These are phyloP conservation scores for Caloboletus inedulis DNA, from an alignment of 1,284 basidiomycete genomes.

Conservation along the genomic window DNA sequence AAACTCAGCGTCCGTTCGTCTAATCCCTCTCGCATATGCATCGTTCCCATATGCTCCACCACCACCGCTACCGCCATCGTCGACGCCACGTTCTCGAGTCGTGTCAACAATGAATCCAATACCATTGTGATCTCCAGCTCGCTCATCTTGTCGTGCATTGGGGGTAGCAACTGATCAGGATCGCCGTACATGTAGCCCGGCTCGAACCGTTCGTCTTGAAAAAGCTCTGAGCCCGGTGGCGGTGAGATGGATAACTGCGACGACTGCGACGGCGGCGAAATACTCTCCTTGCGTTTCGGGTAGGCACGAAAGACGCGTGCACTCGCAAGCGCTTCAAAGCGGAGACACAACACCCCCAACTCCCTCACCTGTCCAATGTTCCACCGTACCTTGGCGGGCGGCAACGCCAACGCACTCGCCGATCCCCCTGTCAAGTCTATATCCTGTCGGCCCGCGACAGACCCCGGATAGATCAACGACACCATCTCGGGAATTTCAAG, in stretches of 20 bases:
- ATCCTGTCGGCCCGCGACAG: slow-evolving; percentile 72
- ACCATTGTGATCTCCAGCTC: slow-evolving; percentile 75
- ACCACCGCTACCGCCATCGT: slow-evolving; percentile 44
- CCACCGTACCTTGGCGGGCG: slow-evolving; percentile 24
- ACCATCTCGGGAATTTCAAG: slow-evolving; percentile 88
- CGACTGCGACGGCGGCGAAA: slow-evolving; percentile 9
- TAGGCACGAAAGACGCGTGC: slow-evolving; percentile 57
- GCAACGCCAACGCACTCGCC: slow-evolving; percentile 24
- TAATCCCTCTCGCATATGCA: slow-evolving; percentile 35
- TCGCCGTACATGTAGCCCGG: slow-evolving; percentile 52
- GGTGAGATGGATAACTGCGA: slow-evolving; percentile 8
- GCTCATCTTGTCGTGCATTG: slow-evolving; percentile 67
- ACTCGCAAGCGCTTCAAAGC: slow-evolving; percentile 80
- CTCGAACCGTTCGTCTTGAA: slow-evolving; percentile 33
- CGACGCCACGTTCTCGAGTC: slow-evolving; percentile 80
- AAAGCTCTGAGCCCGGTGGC: slow-evolving; percentile 26
- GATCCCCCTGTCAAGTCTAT: slow-evolving; percentile 50
- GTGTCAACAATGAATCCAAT: slow-evolving; percentile 70
- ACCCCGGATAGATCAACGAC: slow-evolving; percentile 80
- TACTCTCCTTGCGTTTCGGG: slow-evolving; percentile 46
- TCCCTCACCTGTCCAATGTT: slow-evolving; percentile 78
- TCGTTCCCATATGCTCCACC: slow-evolving; percentile 26
- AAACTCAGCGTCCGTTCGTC: slow-evolving; percentile 49
- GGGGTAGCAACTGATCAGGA: slow-evolving; percentile 66
- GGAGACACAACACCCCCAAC: slow-evolving; percentile 73